These are phyloP conservation scores for Pisolithus marmoratus DNA, from an alignment of 768 basidiomycete species.

Conservation along the genomic window DNA sequence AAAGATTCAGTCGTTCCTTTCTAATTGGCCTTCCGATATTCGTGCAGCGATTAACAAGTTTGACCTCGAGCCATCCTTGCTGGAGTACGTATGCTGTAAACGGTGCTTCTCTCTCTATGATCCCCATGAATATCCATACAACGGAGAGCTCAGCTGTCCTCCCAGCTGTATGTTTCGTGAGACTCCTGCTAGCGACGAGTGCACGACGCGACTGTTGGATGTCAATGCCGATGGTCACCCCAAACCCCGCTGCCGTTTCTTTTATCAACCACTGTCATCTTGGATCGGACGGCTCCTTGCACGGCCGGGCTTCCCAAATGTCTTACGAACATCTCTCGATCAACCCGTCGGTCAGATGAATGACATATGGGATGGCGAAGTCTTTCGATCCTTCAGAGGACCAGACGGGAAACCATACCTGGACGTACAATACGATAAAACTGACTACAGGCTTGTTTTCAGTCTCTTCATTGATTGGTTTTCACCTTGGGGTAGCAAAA, in stretches of 20 bases:
- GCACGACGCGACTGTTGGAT: background rate
- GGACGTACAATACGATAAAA: constrained; percentile 2
- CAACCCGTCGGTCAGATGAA: background rate
- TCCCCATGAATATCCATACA: too few species aligned
- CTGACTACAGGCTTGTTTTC: constrained; percentile 21
- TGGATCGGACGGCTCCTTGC: constrained; percentile 24
- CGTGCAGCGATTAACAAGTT: too few species aligned
- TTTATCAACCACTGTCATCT: constrained; percentile 21
- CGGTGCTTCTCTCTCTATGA: too few species aligned
- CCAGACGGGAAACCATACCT: constrained; percentile 21
- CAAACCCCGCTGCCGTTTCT: constrained; percentile 7
- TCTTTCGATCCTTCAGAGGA: constrained; percentile 22
- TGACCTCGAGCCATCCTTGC: too few species aligned
- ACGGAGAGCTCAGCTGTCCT: too few species aligned
- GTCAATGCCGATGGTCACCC: background rate
- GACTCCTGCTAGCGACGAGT: constrained; percentile 10
- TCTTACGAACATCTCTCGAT: background rate
- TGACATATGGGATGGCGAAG: constrained; percentile 24
- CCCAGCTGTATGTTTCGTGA: background rate
- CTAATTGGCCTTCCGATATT: too few species aligned
- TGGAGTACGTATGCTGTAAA: too few species aligned
- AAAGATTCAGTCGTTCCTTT: too few species aligned
- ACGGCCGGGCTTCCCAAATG: constrained; percentile 16
- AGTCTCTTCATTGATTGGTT: constrained; percentile 33
- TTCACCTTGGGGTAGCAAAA: constrained; percentile 30